Conservation (phyloP, 2,329 filamentous ascomycete species). For the Colletotrichum falcatum region DNA sequence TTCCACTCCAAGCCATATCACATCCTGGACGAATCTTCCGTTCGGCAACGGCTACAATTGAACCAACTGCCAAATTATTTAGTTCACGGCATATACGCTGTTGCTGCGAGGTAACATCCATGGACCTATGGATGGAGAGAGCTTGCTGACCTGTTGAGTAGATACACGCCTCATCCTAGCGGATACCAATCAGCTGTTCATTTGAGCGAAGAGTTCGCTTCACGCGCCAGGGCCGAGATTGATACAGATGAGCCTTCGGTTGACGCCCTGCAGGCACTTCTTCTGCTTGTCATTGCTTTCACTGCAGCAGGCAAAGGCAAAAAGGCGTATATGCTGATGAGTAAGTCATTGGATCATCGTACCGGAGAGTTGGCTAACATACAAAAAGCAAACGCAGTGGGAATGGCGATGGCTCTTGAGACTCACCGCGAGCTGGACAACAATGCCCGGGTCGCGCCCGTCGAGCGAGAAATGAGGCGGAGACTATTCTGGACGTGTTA, state of each 20-base stretch:
- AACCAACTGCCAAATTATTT: constrained; percentile 72
- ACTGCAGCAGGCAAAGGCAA: constrained; percentile 84
- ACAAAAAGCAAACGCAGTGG: constrained; percentile 74
- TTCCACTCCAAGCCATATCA: constrained; percentile 87
- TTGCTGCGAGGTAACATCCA: constrained; percentile 68
- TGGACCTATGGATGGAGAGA: background rate
- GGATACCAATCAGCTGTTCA: constrained; percentile 76
- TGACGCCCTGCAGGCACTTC: constrained; percentile 79
- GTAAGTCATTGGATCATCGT: constrained; percentile 58
- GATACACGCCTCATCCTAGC: constrained; percentile 76
- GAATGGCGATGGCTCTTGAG: constrained; percentile 86
- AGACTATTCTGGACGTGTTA: constrained; percentile 93
- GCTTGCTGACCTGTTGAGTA: constrained; percentile 50
- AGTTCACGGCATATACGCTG: constrained; percentile 68
- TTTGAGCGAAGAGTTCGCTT: constrained; percentile 78
- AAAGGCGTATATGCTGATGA: constrained; percentile 87
- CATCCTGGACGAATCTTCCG: constrained; percentile 81
- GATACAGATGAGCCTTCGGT: constrained; percentile 86
- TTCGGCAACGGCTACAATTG: constrained; percentile 77
- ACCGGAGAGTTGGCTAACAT: constrained; percentile 28
- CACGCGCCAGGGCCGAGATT: constrained; percentile 75
- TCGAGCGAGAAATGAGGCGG: constrained; percentile 81
- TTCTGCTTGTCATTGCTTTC: constrained; percentile 81
- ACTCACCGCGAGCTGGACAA: constrained; percentile 80
- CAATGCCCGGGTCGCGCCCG: constrained; percentile 69